Percentiles rank a stretch among this genome's conserved stretches.
Conservation (phyloP, 2,329 filamentous ascomycete genomes). For the Tolypocladium guangdongense region DNA sequence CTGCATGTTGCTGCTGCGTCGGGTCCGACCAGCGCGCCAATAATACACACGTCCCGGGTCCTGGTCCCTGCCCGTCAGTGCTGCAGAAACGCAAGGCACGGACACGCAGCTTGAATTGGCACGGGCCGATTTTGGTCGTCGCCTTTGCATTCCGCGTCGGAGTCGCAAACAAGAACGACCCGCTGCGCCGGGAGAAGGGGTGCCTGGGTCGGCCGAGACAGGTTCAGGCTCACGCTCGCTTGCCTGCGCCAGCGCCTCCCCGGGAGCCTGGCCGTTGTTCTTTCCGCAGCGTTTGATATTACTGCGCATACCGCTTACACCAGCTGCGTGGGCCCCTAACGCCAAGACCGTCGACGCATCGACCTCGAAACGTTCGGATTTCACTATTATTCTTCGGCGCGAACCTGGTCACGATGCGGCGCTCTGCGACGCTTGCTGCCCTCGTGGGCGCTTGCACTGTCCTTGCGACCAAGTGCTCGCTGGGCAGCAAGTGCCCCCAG, state of each 20-base stretch:
- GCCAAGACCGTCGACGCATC: neutral
- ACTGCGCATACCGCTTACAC: neutral
- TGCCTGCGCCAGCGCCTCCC: neutral
- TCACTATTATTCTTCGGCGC: neutral
- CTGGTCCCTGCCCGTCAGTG: neutral
- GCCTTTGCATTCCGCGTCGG: neutral
- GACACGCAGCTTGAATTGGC: too few relatives aligned
- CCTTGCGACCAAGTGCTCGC: conserved; percentile 29
- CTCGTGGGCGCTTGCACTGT: conserved; percentile 21
- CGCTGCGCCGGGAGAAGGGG: neutral
- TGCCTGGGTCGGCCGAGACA: neutral
- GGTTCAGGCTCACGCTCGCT: neutral
- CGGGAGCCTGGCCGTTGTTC: neutral
- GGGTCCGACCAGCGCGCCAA: neutral
- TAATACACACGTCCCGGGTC: neutral
- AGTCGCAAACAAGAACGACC: neutral
- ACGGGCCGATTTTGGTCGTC: too few relatives aligned
- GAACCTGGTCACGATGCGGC: conserved; percentile 17
- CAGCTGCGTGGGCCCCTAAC: neutral
- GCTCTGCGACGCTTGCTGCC: conserved; percentile 17
- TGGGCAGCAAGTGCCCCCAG: conserved; percentile 54
- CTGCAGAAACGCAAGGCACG: neutral
- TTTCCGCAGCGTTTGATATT: too few relatives aligned
- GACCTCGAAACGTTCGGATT: neutral
- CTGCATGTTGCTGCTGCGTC: neutral